Percentiles rank a stretch among this genome's conserved stretches.
Conservation (phyloP, 169 alveolate species). For the Plasmodium relictum region DNA sequence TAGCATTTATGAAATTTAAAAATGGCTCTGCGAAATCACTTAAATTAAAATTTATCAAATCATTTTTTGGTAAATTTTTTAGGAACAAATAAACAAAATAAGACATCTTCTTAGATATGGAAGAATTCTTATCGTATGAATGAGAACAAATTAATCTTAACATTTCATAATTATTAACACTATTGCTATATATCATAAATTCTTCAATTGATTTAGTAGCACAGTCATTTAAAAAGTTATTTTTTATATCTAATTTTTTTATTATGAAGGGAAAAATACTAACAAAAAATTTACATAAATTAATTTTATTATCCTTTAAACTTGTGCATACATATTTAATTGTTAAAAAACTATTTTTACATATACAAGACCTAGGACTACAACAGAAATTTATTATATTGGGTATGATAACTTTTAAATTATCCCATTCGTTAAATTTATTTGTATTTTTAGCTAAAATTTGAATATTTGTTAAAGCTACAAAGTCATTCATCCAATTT, state of each 20-base stretch:
- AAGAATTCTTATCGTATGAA: slow-evolving; percentile 51
- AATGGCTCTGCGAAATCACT: slow-evolving; percentile 50
- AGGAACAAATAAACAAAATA: slow-evolving; percentile 57
- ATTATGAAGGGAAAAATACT: slow-evolving; percentile 33
- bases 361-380: slow-evolving; percentile 45
- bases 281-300: slow-evolving; percentile 35
- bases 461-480: slow-evolving; percentile 28
- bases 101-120: slow-evolving; percentile 31
- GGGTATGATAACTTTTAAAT: slow-evolving; percentile 23
- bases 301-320: neutral
- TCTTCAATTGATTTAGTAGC: slow-evolving; percentile 27
- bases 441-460: slow-evolving; percentile 30
- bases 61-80: slow-evolving; percentile 49
- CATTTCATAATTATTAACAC: slow-evolving; percentile 51
- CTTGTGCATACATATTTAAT: slow-evolving; percentile 64
- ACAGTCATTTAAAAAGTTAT: slow-evolving; percentile 56
- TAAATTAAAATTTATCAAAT: slow-evolving; percentile 16
- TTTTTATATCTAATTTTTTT: slow-evolving; percentile 48
- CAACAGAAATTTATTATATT: slow-evolving; percentile 38
- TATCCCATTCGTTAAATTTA: slow-evolving; percentile 26
- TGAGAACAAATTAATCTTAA: slow-evolving; percentile 51
- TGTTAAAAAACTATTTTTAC: slow-evolving; percentile 64
- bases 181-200: slow-evolving; percentile 47
- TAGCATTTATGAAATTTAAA: slow-evolving; percentile 62
- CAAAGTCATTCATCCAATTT: slow-evolving; percentile 46